phyloP scores from a whole-genome alignment of 164 flowering plant species.

The Annona cherimola region DNA sequence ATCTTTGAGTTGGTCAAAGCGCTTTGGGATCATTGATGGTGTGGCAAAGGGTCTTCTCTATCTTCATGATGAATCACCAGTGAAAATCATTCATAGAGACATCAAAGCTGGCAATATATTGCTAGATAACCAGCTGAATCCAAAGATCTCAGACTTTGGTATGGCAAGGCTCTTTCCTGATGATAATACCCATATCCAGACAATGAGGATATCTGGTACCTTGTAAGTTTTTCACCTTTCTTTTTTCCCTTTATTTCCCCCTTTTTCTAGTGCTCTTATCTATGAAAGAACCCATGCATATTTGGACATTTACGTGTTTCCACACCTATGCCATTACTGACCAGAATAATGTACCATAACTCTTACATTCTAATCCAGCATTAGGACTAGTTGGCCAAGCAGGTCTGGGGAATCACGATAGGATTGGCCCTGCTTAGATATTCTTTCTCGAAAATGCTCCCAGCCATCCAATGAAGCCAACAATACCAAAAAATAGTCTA shows the following conservation, averaged over 20 bases:
- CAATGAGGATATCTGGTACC: conserved; percentile 75
- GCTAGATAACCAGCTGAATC: conserved; percentile 60
- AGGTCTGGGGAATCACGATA: not conserved
- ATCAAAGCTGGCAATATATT: conserved; percentile 85
- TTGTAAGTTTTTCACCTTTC: conserved; percentile 44
- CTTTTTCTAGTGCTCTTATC: not conserved
- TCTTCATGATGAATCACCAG: conserved; percentile 84
- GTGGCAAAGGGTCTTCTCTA: conserved; percentile 76
- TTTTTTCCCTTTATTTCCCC: not conserved
- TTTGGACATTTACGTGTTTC: not conserved
- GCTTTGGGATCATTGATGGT: conserved; percentile 50
- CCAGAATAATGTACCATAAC: not conserved
- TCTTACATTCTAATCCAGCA: not conserved
- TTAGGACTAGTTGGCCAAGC: not conserved
- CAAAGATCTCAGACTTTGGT: conserved; percentile 91
- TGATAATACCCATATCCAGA: conserved; percentile 66
- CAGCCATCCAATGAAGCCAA: not conserved
- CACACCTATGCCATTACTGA: not conserved
- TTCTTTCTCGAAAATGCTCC: not conserved
- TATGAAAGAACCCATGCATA: not conserved
- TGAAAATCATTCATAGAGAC: conserved; percentile 79
- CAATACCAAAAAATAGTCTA: not conserved
- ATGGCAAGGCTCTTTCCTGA: conserved; percentile 83
- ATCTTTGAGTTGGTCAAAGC: conserved; percentile 54
- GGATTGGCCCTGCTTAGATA: not conserved